Conservation (phyloP, 2,329 filamentous ascomycete species). For the Fulvia fulva region DNA sequence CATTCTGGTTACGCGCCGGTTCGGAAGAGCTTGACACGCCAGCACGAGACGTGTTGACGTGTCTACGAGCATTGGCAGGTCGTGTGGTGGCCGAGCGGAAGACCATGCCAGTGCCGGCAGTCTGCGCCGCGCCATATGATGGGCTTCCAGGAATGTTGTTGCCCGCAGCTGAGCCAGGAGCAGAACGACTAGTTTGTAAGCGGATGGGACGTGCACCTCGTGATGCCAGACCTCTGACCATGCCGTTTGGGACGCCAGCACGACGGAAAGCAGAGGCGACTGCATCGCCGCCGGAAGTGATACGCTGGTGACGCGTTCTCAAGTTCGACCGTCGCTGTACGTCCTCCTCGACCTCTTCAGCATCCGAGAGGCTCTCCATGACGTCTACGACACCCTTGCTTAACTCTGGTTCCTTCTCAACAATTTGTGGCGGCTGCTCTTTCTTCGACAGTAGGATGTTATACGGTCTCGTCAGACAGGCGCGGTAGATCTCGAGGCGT, state of each 20-base stretch:
- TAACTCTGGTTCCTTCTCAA: conserved; percentile 3
- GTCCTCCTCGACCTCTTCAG: neutral
- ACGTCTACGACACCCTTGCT: neutral
- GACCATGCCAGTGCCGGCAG: neutral
- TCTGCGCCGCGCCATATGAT: neutral
- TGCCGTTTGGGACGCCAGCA: neutral
- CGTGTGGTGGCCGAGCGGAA: conserved; percentile 2
- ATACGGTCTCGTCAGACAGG: conserved; percentile 32
- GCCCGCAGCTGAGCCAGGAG: conserved; percentile 3
- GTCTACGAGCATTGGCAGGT: neutral
- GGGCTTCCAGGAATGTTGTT: neutral
- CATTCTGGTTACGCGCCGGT: conserved; percentile 24
- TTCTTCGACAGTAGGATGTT: conserved; percentile 30
- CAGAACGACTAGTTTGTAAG: conserved; percentile 2
- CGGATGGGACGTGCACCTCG: conserved; percentile 2
- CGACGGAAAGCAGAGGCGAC: neutral
- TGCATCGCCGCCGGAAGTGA: neutral
- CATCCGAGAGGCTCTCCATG: neutral
- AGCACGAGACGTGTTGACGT: neutral
- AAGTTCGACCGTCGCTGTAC: neutral
- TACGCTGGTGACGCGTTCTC: neutral
- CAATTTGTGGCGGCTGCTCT: conserved; percentile 11
- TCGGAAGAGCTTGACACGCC: conserved; percentile 2
- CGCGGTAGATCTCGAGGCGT: conserved; percentile 43
- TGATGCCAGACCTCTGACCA: neutral